phyloP scores from a whole-genome alignment of 495 filamentous ascomycete species.

The Aspergillus saccharolyticus region DNA sequence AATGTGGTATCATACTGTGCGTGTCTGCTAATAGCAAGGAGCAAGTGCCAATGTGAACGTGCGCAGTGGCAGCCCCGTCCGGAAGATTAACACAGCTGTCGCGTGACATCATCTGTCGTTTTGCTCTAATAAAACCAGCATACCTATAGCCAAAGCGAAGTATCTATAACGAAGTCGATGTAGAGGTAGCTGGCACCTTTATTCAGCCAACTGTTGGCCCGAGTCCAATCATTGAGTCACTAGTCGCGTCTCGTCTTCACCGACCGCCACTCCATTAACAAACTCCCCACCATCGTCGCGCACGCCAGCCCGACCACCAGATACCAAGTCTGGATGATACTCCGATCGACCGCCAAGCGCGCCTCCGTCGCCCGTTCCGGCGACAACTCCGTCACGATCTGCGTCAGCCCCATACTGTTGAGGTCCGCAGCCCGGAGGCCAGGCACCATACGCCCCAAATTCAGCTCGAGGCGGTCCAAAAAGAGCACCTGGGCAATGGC shows the following conservation, averaged over 20 bases:
- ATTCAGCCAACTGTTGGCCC: too few species aligned
- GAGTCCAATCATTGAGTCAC: too few species aligned
- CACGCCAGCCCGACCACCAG: conserved; percentile 36
- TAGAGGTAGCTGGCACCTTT: too few species aligned
- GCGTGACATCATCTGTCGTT: too few species aligned
- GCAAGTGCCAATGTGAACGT: too few species aligned
- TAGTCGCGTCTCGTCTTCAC: conserved; percentile 35
- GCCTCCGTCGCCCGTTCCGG: conserved; percentile 34
- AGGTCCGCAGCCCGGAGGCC: conserved; percentile 33
- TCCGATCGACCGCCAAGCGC: conserved; percentile 39
- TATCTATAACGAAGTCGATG: too few species aligned
- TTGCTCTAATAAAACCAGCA: too few species aligned
- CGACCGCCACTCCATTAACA: conserved; percentile 55
- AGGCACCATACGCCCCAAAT: conserved; percentile 34
- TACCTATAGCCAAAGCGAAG: too few species aligned
- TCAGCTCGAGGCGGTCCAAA: conserved; percentile 41
- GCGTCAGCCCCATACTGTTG: conserved; percentile 37
- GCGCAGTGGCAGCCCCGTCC: too few species aligned
- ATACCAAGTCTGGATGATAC: conserved; percentile 19
- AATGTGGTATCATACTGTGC: too few species aligned
- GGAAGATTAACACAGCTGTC: too few species aligned
- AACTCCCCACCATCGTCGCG: conserved; percentile 42
- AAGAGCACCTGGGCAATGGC: conserved; percentile 52
- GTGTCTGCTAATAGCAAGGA: too few species aligned
- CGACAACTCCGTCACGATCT: conserved; percentile 30